Percentiles rank a stretch among this genome's conserved stretches.
phyloP scores from a whole-genome alignment of 495 filamentous ascomycete species.

The Trichocladium antarcticum region DNA sequence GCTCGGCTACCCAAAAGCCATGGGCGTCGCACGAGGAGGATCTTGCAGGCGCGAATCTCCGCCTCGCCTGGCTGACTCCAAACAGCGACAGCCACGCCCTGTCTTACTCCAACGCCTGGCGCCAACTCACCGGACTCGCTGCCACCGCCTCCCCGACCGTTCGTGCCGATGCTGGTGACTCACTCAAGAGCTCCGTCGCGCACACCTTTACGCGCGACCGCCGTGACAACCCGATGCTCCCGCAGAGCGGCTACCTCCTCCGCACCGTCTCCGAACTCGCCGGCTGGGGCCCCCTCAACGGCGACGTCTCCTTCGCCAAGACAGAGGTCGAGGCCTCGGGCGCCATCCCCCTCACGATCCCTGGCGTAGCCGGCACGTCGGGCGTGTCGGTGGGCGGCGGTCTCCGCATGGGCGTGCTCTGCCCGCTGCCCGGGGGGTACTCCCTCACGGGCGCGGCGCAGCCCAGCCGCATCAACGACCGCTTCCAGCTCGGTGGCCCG shows the following conservation, averaged over 20 bases:
- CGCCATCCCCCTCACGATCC: constrained; percentile 59
- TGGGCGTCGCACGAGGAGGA: constrained; percentile 92
- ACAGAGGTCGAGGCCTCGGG: constrained; percentile 69
- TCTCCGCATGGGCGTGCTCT: constrained; percentile 46
- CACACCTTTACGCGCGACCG: constrained; percentile 72
- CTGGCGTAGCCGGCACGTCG: constrained; percentile 52
- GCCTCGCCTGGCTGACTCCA: constrained; percentile 56
- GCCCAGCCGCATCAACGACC: constrained; percentile 78
- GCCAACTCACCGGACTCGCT: constrained; percentile 71
- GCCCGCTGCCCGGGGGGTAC: constrained; percentile 46
- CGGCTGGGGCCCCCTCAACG: constrained; percentile 70
- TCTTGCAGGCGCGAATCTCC: constrained; percentile 66
- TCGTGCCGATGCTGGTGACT: constrained; percentile 78
- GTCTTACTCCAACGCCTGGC: constrained; percentile 70
- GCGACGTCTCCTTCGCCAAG: constrained; percentile 86
- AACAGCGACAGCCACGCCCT: constrained; percentile 60
- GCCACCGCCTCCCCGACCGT: constrained; percentile 67
- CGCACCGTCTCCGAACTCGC: constrained; percentile 72
- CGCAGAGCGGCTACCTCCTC: constrained; percentile 64
- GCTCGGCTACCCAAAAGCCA: constrained; percentile 69
- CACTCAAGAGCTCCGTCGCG: constrained; percentile 72
- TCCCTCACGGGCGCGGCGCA: constrained; percentile 42
- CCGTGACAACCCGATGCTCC: constrained; percentile 72
- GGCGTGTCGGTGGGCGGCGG: constrained; percentile 51
- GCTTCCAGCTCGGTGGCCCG: constrained; percentile 87